Evolutionary conservation across 257 asterid species (phyloP), one percentile per base, ranked within the genome.

Genomic region (Sherardia arvensis): DNA sequence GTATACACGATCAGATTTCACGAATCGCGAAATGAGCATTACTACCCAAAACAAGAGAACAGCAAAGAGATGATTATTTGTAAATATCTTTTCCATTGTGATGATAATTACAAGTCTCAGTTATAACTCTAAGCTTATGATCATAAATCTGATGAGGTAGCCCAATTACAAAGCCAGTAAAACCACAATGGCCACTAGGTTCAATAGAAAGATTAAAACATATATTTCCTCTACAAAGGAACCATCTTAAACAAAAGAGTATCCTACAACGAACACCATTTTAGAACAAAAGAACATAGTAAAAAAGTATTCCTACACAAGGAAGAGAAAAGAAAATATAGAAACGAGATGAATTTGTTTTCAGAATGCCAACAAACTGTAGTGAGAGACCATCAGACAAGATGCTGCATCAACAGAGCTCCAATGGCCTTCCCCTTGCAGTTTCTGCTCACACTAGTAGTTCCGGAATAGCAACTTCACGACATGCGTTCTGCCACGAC

Each of bases 151-250:
- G 18, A 11, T 10, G 12, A 1, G 15, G 4, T 8, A 8, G 1
- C 38, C 18, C 51, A 12, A 12, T 15, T 11, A 15, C 51, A 45
- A 10, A 43, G 12, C 17, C 51, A 43, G 53, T 7, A 48, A 9
- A 51, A 45, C 18, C 15, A 45, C 51, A 8, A 1, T 20, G 40
- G 5, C 18, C 12, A 58, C 48, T 29, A 15, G 18, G 32, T 25
- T 29, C 28, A 33, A 2, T 25, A 1, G 20, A 11, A 18, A 34
- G 25, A 5, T 53, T 15, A n/a, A 7, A 34, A 34, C 27, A 36
- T 7, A 49, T 25, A 58, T 70, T 9, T 53, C 30, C 76, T 66
- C 70, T 51, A 58, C 71, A 66, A 69, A 75, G 62, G 21, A 59
- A 32, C 62, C 45, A 25, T 64, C 69, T 43, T n/a, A 56, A 58